phyloP scores from a whole-genome alignment of 2,329 filamentous ascomycete genomes.

The Didymella pinodella region DNA sequence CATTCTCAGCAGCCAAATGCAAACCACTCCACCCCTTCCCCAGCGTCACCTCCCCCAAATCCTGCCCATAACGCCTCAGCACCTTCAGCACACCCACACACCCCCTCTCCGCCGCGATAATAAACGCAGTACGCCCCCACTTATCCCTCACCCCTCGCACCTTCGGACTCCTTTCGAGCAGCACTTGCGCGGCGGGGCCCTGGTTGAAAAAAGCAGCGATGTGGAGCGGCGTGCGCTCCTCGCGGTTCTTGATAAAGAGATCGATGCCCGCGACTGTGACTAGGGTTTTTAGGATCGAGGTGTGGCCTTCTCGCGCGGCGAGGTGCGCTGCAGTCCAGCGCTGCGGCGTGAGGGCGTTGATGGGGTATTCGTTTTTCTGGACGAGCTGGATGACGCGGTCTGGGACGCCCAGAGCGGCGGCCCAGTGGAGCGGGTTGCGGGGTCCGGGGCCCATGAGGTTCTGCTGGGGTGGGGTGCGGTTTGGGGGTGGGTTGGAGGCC shows the following conservation, averaged over 20 bases:
- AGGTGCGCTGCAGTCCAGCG: conserved; percentile 31
- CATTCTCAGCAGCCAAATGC: conserved; percentile 27
- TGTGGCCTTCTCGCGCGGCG: conserved; percentile 26
- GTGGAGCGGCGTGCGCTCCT: conserved; percentile 27
- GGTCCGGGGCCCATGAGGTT: conserved; percentile 23
- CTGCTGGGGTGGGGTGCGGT: not conserved
- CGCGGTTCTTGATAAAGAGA: conserved; percentile 26
- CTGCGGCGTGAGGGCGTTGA: conserved; percentile 29
- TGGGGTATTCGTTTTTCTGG: conserved; percentile 28
- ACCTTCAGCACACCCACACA: conserved; percentile 23
- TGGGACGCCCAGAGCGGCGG: conserved; percentile 23
- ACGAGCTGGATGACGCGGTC: conserved; percentile 24
- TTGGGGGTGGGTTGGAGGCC: no score
- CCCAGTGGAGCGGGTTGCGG: conserved; percentile 31
- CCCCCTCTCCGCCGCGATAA: conserved; percentile 24
- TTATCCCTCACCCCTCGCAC: conserved; percentile 21
- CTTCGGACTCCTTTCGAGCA: conserved; percentile 18
- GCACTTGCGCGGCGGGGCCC: conserved; percentile 18
- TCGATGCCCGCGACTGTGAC: conserved; percentile 24
- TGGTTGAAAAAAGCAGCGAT: conserved; percentile 24
- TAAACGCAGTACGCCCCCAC: conserved; percentile 23
- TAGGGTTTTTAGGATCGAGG: conserved; percentile 25
- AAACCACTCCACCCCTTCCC: conserved; percentile 28
- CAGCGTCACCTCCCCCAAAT: conserved; percentile 24
- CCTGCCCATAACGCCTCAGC: conserved; percentile 23